Percentiles rank a stretch among this genome's conserved stretches.
Conservation (phyloP, 345 rosid species). For the Leavenworthia alabamica region DNA sequence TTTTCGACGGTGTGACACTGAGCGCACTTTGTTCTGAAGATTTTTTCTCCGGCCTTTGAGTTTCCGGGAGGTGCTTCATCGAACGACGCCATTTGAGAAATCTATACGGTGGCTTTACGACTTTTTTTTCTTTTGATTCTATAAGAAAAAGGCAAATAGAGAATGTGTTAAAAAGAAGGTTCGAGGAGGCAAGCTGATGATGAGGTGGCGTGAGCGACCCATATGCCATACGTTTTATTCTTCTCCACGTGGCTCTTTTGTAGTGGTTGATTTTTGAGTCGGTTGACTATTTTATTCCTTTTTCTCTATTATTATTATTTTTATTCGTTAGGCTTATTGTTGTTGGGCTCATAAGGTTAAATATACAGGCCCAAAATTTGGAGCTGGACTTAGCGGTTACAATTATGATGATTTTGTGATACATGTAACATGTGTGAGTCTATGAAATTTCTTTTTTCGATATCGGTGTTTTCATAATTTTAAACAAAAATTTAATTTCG, state of each 20-base stretch:
- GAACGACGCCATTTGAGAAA: constrained; percentile 60
- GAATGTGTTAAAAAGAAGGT: background rate
- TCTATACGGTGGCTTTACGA: background rate
- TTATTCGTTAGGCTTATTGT: background rate
- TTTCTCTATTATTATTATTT: background rate
- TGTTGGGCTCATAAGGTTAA: background rate
- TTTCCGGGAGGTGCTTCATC: constrained; percentile 80
- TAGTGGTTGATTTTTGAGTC: constrained; percentile 5
- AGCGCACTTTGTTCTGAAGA: constrained; percentile 64
- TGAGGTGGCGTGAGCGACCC: constrained; percentile 14
- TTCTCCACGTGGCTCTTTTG: background rate
- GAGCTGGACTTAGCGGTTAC: background rate
- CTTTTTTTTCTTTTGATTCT: background rate
- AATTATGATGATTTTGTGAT: too few relatives aligned
- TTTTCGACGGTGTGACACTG: constrained; percentile 69
- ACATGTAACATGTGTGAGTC: too few relatives aligned
- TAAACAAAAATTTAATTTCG: too few relatives aligned
- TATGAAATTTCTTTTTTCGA: background rate
- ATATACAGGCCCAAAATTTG: background rate
- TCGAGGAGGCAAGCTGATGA: background rate
- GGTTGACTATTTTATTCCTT: background rate
- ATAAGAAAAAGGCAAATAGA: too few relatives aligned
- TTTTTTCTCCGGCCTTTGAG: constrained; percentile 69
- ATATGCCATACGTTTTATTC: constrained; percentile 8
- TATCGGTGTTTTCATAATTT: background rate